These are phyloP conservation scores for Platismatia glauca DNA, from an alignment of 495 filamentous ascomycete genomes.

Conservation along the genomic window DNA sequence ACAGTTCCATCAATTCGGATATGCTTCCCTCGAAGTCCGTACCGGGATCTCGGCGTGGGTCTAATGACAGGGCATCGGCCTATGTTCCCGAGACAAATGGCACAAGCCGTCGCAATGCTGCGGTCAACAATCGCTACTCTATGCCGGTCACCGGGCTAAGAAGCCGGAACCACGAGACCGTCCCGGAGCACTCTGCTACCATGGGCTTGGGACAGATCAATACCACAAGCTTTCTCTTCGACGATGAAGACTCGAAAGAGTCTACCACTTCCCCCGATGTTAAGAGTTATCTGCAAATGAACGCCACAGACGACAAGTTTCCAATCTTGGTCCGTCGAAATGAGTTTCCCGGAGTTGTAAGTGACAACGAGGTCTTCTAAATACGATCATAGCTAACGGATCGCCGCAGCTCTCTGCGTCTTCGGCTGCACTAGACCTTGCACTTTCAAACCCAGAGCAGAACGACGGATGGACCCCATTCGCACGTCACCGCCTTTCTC, in stretches of 20 bases:
- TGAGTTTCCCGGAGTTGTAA: slow-evolving; percentile 60
- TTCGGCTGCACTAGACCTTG: slow-evolving; percentile 73
- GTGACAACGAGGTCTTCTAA: slow-evolving; percentile 24
- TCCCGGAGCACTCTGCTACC: slow-evolving; percentile 35
- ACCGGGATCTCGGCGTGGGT: slow-evolving; percentile 64
- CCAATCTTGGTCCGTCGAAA: slow-evolving; percentile 68
- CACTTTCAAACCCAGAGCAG: slow-evolving; percentile 50
- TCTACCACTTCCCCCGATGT: slow-evolving; percentile 52
- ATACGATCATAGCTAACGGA: slow-evolving; percentile 27
- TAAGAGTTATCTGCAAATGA: slow-evolving; percentile 63
- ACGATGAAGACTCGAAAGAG: slow-evolving; percentile 59
- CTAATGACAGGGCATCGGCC: slow-evolving; percentile 20
- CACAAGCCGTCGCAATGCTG: slow-evolving; percentile 56
- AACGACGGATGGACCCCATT: slow-evolving; percentile 54
- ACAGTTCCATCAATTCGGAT: slow-evolving; percentile 40
- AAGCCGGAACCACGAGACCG: slow-evolving; percentile 46
- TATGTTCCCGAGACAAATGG: slow-evolving; percentile 40
- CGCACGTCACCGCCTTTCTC: slow-evolving; percentile 65
- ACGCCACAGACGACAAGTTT: slow-evolving; percentile 71
- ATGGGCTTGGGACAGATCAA: slow-evolving; percentile 61
- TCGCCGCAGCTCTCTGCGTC: slow-evolving; percentile 63
- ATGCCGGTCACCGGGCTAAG: slow-evolving; percentile 67
- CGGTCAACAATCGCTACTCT: slow-evolving; percentile 63
- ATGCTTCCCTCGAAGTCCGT: slow-evolving; percentile 69
- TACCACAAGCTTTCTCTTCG: slow-evolving; percentile 74